Base-by-base conservation (phyloP, 2,329 filamentous ascomycete species). In the Calonectria naviculata region DNA sequence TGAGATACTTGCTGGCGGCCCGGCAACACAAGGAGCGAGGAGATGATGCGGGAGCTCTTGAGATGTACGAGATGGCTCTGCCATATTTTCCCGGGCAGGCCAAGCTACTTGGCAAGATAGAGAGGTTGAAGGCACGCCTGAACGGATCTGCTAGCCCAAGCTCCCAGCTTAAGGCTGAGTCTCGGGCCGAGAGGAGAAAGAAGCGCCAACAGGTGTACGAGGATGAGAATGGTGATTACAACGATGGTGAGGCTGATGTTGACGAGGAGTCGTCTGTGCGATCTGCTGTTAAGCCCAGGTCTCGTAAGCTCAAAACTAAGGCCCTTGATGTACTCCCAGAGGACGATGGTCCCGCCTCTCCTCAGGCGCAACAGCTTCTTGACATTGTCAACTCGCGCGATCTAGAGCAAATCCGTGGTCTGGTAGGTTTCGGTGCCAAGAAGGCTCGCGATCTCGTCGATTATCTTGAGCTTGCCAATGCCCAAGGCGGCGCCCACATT, bases 1-100 rank as follows among this genome's bases (percentile, higher is more conserved):
- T 98, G 31, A 93, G 95, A 13, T 95, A 93, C 77, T 84, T 98
- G 38, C 87, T 98, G n/a, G 95, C 97, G 88, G 96, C 95, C 1
- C 94, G 97, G 75, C 95, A 98, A 81, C 94, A 97, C 79, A 95
- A 95, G 80, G 94, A 95, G 64, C 89, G 91, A 5, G 95, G 95
- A 2, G 94, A 98, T 75, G 92, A 97, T 63, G 86, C 86, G 4
- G 93, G 90, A 38, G 95, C 95, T 0, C 84, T 98, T 71, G 91
- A 91, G 76, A 96, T 97, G 91, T 98, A 97, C 80, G 93, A 96
- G 81, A 86, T 94, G 74, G 96, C 96, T 0, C 84, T 95, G 64
- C 93, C 94, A 0, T 97, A 91, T 83, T 98, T 98, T 77, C 95
- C 95, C 0, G 92, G 91, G 1, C 97, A 98, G 80, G 88, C 91